Base-by-base conservation (phyloP, 73 alveolate genomes). In the Durusdinium trenchii region DNA sequence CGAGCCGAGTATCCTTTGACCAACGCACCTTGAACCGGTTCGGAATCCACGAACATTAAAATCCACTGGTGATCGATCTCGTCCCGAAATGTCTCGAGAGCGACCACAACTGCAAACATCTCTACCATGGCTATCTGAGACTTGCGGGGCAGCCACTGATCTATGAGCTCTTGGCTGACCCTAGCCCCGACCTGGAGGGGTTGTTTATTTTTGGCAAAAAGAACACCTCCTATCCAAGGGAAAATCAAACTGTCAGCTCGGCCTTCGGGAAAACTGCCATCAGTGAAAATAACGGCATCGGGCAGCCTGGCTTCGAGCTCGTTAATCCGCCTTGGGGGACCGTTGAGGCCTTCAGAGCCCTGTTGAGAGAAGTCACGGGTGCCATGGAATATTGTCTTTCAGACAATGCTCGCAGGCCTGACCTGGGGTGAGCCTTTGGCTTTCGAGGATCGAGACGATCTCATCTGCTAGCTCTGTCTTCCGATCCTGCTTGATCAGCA, bases 11-110 rank as follows among this genome's bases (percentile, higher is more conserved):
- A 81, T 20, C 91, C 91, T 30, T 45, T 81, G 69, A 81, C n/a
- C 67, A 81, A 46, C n/a, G 91, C 91, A 12, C 91, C 91, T 47
- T 47, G 62, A 47, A 48, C 64, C 6, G 91, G 42, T n/a, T 81
- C 91, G 54, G 91, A 81, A 46, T 81, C 91, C 42, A 81, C 64
- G 20, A 54, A 54, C 64, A 9, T 12, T 9, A 54, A 20, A 54
- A 20, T 20, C 28, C 9, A 54, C 64, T 54, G 9, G 64, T 54
- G 28, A 9, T 54, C 20, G 9, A 54, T 9, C 20, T 9, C 9
- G 28, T 54, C 64, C 64, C 28, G 28, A 20, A 54, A 54, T 20
- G 64, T 54, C 20, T 54, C 64, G 28, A 54, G 20, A 20, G 64
- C 64, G 64, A 54, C 64, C 64, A 54, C 64, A 54, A 54, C 64